A percentile compares a stretch with the other conserved stretches of the same genome.
Evolutionary conservation across 2,329 filamentous ascomycete species (phyloP).

Genomic region (Coniella vitis): DNA sequence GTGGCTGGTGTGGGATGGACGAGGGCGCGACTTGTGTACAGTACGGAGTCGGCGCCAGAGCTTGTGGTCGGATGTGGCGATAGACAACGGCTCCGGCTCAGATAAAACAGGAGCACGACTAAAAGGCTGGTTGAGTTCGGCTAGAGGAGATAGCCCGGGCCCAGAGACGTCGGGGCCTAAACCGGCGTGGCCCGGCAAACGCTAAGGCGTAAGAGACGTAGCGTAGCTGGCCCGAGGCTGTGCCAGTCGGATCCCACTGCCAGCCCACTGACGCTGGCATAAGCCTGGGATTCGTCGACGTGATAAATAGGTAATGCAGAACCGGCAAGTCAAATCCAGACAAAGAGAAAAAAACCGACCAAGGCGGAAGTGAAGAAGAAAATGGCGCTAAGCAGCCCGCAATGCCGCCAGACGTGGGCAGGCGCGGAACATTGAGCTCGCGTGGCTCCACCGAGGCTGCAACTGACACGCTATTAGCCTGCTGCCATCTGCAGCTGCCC

Average conservation of each 20-base stretch:
- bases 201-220: conserved; percentile 3
- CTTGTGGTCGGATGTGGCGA: too few relatives aligned
- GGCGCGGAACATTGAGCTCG: neutral
- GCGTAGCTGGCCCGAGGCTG: neutral
- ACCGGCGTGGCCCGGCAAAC: neutral
- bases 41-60: too few relatives aligned
- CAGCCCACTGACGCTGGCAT: neutral
- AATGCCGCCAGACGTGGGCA: neutral
- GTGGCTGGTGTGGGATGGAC: too few relatives aligned
- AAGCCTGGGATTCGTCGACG: conserved; percentile 10
- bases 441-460: neutral
- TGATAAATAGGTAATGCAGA: neutral
- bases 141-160: neutral
- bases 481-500: too few relatives aligned
- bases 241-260: neutral
- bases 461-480: neutral
- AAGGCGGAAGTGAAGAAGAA: neutral
- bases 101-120: neutral
- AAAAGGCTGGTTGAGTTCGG: neutral
- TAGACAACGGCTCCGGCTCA: too few relatives aligned
- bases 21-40: too few relatives aligned
- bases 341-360: neutral
- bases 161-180: neutral
- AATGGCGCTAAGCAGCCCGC: neutral
- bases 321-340: neutral